These are phyloP conservation scores for Mycena chlorophos DNA, from an alignment of 768 basidiomycete genomes.

Conservation along the genomic window DNA sequence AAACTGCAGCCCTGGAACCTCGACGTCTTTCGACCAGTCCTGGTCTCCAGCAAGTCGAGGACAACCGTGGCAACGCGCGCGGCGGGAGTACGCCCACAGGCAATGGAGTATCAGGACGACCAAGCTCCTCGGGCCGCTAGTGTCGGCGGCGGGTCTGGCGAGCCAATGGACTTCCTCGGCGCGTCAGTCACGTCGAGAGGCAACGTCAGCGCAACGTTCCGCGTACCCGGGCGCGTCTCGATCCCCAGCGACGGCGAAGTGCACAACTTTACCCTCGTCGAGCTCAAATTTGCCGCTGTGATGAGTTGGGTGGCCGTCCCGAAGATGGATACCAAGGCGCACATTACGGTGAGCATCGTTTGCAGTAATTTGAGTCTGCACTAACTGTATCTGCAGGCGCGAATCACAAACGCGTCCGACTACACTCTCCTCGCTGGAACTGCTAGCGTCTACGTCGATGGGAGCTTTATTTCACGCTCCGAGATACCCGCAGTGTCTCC, in stretches of 20 bases:
- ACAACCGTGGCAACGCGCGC: neutral
- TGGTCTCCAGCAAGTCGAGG: neutral
- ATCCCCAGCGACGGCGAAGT: conserved; percentile 42
- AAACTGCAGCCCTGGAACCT: conserved; percentile 40
- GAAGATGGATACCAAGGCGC: conserved; percentile 37
- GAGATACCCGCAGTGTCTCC: conserved; percentile 42
- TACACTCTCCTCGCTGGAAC: conserved; percentile 50
- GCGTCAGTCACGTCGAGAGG: conserved; percentile 37
- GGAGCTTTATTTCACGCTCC: conserved; percentile 54
- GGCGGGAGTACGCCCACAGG: too few relatives aligned
- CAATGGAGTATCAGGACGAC: too few relatives aligned
- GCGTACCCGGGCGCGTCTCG: conserved; percentile 41
- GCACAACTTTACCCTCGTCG: conserved; percentile 44
- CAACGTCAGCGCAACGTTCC: conserved; percentile 42
- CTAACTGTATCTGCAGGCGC: conserved; percentile 33
- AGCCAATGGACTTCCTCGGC: conserved; percentile 19
- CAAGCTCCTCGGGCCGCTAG: too few relatives aligned
- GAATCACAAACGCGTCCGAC: conserved; percentile 54
- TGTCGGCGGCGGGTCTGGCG: too few relatives aligned
- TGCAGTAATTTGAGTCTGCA: neutral
- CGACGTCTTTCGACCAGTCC: conserved; percentile 24
- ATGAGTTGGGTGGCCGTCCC: conserved; percentile 48
- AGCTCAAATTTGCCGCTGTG: conserved; percentile 36
- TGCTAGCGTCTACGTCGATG: conserved; percentile 56
- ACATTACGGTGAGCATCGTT: conserved; percentile 37